phyloP scores from a whole-genome alignment of 2,329 filamentous ascomycete genomes.

The Cladorrhinum sp. region DNA sequence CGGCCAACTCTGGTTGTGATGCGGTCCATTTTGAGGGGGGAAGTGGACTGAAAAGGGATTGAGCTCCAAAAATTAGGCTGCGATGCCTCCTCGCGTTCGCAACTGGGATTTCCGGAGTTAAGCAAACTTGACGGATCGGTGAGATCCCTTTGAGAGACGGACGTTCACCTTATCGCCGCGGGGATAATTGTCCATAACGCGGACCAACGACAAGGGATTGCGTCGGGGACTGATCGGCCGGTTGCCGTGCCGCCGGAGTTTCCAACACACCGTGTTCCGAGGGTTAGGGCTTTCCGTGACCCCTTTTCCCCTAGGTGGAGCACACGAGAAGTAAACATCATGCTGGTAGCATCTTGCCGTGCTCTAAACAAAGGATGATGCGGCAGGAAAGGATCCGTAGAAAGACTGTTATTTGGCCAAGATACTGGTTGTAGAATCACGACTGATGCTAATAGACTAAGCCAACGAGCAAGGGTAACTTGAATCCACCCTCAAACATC shows the following conservation, averaged over 20 bases:
- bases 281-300: neutral
- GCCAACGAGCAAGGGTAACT: no score
- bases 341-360: neutral
- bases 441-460: neutral
- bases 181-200: neutral
- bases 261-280: neutral
- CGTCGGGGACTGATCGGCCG: neutral
- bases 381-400: neutral
- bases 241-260: neutral
- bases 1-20: constrained; percentile 10
- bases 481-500: no score
- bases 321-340: neutral
- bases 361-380: neutral
- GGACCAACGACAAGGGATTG: neutral
- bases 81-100: no score
- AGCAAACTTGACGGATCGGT: neutral
- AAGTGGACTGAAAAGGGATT: neutral
- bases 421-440: no score
- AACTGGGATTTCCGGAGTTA: neutral
- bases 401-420: neutral
- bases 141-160: neutral
- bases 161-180: neutral
- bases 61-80: no score
- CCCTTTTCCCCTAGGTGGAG: neutral
- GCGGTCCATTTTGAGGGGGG: neutral